Base-by-base conservation (phyloP, 805 yeast species). In the Komagataella pastoris region DNA sequence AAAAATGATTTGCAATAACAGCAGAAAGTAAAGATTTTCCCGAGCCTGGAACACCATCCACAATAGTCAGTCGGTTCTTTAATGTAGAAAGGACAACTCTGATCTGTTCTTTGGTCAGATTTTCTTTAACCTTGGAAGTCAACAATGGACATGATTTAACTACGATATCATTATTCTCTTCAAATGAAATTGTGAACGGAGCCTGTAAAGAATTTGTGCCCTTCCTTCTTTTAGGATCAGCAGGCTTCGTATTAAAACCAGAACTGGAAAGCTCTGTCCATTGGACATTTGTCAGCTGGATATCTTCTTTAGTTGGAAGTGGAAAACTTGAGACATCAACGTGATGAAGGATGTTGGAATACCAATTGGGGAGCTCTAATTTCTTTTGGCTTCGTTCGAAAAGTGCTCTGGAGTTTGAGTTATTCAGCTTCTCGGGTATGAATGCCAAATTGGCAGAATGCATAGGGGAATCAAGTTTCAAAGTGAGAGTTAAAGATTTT, bases 21-120 rank as follows among this genome's bases (percentile, higher is more conserved):
- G 61, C 56, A 0, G 65, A 53, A 1, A 62, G 51, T 4, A 57
- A 61, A 2, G 72, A 65, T 51, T 70, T 71, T 2, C 77, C 63
- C 1, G 59, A 51, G 17, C 58, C 58, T 14, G 58, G 49, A 3
- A 52, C 48, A 3, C 65, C 64, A 18, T 53, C 52, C 7, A 62
- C 50, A 1, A 60, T 12, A 3, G 58, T 58, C 18, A 57, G 19
- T 1, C 62, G 62, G 7, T 46, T 46, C 7, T 47, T 49, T 0
- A 60, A 50, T 0, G 65, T 63, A 7, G 59, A 48, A 12, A 62
- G 48, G 7, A 69, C 51, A 1, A 68, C 63, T 19, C 57, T 49
- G 3, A 59, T 58, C 49, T 68, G 69, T 5, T 50, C 23, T 24
- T 10, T 18, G 17, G 6, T 47, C 14, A 30, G 2, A 2, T 10